These are phyloP conservation scores for Purpureocillium takamizusanense DNA, from an alignment of 2,329 filamentous ascomycete species.

Conservation along the genomic window DNA sequence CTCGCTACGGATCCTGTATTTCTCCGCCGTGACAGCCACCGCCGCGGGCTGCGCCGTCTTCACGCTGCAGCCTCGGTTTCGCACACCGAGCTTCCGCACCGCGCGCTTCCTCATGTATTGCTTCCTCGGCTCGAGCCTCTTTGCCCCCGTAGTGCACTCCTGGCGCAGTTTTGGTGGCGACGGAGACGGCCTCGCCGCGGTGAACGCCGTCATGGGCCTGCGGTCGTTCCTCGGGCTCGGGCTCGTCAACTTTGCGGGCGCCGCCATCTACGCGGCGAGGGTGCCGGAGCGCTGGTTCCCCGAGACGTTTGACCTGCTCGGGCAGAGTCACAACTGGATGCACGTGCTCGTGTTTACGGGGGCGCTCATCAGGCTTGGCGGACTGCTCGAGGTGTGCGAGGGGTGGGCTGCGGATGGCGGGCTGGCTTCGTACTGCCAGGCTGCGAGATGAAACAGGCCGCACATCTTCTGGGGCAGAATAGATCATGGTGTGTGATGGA, in stretches of 20 bases:
- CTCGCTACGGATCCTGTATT: slow-evolving; percentile 9
- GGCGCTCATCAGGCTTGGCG: slow-evolving; percentile 11
- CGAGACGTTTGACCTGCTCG: slow-evolving; percentile 13
- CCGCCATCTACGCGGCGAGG: slow-evolving; percentile 7
- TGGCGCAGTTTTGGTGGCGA: slow-evolving; percentile 5
- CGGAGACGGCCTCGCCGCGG: slow-evolving; percentile 7
- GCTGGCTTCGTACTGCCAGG: neutral
- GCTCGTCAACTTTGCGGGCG: slow-evolving; percentile 16
- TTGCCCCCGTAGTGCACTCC: slow-evolving; percentile 13
- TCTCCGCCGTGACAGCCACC: slow-evolving; percentile 10
- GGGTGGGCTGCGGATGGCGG: slow-evolving; percentile 5
- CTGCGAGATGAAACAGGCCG: no score
- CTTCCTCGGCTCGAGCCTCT: slow-evolving; percentile 14
- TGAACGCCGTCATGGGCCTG: slow-evolving; percentile 14
- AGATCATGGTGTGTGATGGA: no score
- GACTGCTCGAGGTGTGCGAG: slow-evolving; percentile 5
- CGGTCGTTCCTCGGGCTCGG: slow-evolving; percentile 17
- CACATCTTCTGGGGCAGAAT: no score
- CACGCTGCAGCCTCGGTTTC: slow-evolving; percentile 16
- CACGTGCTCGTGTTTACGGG: slow-evolving; percentile 13
- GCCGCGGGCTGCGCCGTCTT: slow-evolving; percentile 15
- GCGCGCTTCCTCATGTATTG: slow-evolving; percentile 14
- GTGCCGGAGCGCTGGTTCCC: slow-evolving; percentile 21
- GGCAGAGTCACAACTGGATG: slow-evolving; percentile 18
- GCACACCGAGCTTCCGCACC: slow-evolving; percentile 14